A percentile compares a stretch with the other conserved stretches of the same genome.
phyloP scores from a whole-genome alignment of 1,284 basidiomycete species.

The Cerioporus squamosus region DNA sequence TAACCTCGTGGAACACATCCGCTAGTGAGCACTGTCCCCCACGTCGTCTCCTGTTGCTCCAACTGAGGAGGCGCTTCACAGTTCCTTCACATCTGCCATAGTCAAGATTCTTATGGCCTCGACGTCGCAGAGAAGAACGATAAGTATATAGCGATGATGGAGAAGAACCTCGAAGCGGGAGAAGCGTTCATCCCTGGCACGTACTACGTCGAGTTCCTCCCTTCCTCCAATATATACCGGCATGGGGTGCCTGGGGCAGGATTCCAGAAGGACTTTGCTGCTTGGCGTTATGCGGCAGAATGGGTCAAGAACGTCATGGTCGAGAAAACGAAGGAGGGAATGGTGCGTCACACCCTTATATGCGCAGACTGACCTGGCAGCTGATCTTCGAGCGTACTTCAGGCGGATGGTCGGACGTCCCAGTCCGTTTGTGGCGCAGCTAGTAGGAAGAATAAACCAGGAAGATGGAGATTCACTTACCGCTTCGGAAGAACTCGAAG shows the following conservation, averaged over 20 bases:
- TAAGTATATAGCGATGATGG: slow-evolving; percentile 3
- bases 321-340: too few relatives aligned
- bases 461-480: slow-evolving; percentile 1
- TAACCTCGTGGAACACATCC: neutral
- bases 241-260: slow-evolving; percentile 15
- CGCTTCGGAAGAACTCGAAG: neutral
- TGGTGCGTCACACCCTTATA: too few relatives aligned
- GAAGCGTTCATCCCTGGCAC: neutral
- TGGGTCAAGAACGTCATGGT: neutral
- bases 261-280: neutral
- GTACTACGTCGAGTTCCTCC: slow-evolving; percentile 10
- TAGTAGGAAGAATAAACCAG: neutral
- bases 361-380: too few relatives aligned
- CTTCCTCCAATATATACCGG: slow-evolving; percentile 9
- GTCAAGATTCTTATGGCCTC: slow-evolving; percentile 24
- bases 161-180: slow-evolving; percentile 3
- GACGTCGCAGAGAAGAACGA: slow-evolving; percentile 27
- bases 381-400: too few relatives aligned
- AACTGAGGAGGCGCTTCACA: neutral
- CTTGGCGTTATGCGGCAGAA: neutral
- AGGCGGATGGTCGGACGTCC: neutral
- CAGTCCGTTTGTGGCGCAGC: neutral
- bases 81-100: neutral
- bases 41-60: neutral
- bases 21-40: neutral